These are phyloP conservation scores for Kickxella alabastrina DNA, from an alignment of 192 early-diverging fungal genomes.

Conservation along the genomic window DNA sequence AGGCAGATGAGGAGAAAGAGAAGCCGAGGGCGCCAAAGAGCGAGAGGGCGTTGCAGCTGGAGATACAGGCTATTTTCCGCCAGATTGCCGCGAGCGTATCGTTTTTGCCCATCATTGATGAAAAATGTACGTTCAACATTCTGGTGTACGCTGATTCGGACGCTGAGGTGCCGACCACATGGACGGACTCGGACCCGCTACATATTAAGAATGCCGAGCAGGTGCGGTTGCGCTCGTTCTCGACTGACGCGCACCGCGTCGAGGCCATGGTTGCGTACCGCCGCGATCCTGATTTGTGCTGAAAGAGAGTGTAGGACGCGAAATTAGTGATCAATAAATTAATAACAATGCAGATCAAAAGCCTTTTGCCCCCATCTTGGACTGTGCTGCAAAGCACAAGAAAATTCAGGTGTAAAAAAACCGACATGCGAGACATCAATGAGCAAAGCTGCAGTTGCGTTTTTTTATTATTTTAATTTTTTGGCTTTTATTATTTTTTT, in stretches of 20 bases:
- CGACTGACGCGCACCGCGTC: constrained; percentile 78
- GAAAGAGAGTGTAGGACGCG: too few species aligned
- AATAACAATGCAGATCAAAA: too few species aligned
- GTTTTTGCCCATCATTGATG: constrained; percentile 84
- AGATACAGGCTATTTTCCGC: constrained; percentile 86
- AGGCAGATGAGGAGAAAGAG: constrained; percentile 6
- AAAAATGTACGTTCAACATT: constrained; percentile 90
- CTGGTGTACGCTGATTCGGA: constrained; percentile 84
- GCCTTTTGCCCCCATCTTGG: background rate
- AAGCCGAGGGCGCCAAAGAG: constrained; percentile 30
- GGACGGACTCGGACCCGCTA: constrained; percentile 78
- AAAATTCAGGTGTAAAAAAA: too few species aligned
- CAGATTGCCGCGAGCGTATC: constrained; percentile 88
- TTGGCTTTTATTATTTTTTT: too few species aligned
- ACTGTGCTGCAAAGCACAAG: too few species aligned
- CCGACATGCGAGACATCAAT: too few species aligned
- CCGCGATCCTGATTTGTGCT: constrained; percentile 56
- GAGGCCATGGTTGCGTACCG: constrained; percentile 85
- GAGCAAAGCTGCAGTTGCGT: too few species aligned
- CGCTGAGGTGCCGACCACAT: constrained; percentile 78
- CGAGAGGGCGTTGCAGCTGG: constrained; percentile 52
- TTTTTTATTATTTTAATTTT: too few species aligned
- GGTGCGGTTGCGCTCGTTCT: constrained; percentile 77
- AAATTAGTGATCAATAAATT: too few species aligned
- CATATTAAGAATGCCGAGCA: constrained; percentile 84